These are phyloP conservation scores for Populus simonii DNA, from an alignment of 345 rosid species.

Conservation along the genomic window DNA sequence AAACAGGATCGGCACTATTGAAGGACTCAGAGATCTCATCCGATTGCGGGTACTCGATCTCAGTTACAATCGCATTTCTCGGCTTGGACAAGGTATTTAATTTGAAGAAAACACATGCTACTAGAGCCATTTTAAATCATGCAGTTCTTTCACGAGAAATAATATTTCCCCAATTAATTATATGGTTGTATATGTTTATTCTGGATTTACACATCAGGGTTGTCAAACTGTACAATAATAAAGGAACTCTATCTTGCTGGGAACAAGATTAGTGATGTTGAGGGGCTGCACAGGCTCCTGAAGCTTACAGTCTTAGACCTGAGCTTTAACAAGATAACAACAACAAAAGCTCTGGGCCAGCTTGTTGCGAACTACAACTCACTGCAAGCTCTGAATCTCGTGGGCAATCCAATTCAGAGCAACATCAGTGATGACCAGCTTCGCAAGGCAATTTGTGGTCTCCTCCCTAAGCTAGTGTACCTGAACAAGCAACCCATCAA, in stretches of 20 bases:
- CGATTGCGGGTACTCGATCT: conserved; percentile 76
- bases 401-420: conserved; percentile 81
- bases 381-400: conserved; percentile 65
- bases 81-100: conserved; percentile 79
- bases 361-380: conserved; percentile 87
- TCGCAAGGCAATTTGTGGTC: conserved; percentile 61
- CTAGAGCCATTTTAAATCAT: not conserved
- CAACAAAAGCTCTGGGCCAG: conserved; percentile 80
- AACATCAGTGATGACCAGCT: conserved; percentile 77
- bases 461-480: conserved; percentile 76
- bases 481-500: conserved; percentile 81
- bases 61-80: conserved; percentile 84
- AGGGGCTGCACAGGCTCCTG: conserved; percentile 84
- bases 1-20: conserved; percentile 74
- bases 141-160: not conserved
- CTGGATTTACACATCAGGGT: conserved; percentile 40
- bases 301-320: conserved; percentile 82
- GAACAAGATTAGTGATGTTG: conserved; percentile 81
- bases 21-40: conserved; percentile 81
- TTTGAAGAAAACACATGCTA: not conserved
- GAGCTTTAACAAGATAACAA: conserved; percentile 92
- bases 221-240: conserved; percentile 77
- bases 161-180: not conserved
- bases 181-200: not conserved
- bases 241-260: conserved; percentile 90